Evolutionary conservation across 192 early-diverging fungal genomes (phyloP), one percentile per base, ranked within the genome.

Genomic region (Umbelopsis ramanniana): DNA sequence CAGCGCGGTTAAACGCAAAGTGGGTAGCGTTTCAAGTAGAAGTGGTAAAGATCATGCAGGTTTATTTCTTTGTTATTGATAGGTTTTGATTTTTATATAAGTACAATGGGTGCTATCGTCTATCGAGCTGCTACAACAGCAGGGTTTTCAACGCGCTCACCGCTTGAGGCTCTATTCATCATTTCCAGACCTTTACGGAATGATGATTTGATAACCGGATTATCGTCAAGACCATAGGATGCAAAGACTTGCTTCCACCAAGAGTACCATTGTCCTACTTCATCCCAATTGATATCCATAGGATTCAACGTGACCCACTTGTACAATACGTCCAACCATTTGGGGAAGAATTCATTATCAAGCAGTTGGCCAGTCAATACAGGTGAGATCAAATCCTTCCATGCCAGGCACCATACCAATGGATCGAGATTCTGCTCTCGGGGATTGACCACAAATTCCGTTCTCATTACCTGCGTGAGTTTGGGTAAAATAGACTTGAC

Each of bases 321-420:
- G 75, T 89, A 87, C 8, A 95, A 79, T 7, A 87, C 84, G 63
- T 84, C 67, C 11, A 89, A 81, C 94, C 95, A 96, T 67, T 91
- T 88, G 14, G 89, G 86, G 71, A 95, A 95, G 68, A 96, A 91
- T 67, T 93, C 93, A 45, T 88, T 89, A 57, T 89, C 88, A 6
- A 94, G 54, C 35, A 93, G 69, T 67, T 89, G 84, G 12, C 80
- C 81, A 47, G 93, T 79, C 0, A 89, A 71, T 1, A 79, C 80
- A 29, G 72, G 70, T 0, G 87, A 82, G 15, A 92, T 73, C 29
- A 89, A 52, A n/a, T 71, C 67, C 12, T 85, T 71, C 93, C 93
- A 96, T 26, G 75, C 73, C 35, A 94, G 69, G 6, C 91, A 83
- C 66, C 85, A 85, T 2, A 85, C 68, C 15, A 96, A 77, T 2